phyloP scores from a whole-genome alignment of 2,329 filamentous ascomycete species.

The Taxawa tesnikishii region DNA sequence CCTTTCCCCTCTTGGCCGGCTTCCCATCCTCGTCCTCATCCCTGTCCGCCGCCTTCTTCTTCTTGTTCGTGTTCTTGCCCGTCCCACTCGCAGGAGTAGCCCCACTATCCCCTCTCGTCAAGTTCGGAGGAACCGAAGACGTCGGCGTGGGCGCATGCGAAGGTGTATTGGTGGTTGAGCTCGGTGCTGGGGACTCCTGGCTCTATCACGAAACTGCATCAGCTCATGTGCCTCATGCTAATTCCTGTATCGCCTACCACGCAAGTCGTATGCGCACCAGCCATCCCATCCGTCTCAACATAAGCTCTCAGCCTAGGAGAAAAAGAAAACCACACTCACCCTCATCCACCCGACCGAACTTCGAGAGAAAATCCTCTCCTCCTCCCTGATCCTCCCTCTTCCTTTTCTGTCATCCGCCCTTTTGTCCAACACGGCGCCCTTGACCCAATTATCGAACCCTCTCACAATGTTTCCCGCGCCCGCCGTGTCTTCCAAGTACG shows the following conservation, averaged over 20 bases:
- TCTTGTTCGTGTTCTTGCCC: slow-evolving; percentile 24
- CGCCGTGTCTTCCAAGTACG: slow-evolving; percentile 82
- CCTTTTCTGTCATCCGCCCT: slow-evolving; percentile 51
- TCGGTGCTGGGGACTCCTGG: slow-evolving; percentile 26
- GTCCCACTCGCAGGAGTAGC: slow-evolving; percentile 24
- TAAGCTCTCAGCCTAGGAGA: too few relatives aligned
- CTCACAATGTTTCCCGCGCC: slow-evolving; percentile 87
- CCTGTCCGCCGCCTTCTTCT: slow-evolving; percentile 34
- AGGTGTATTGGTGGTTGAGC: slow-evolving; percentile 25
- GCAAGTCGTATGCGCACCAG: too few relatives aligned
- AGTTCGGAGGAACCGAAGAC: slow-evolving; percentile 30
- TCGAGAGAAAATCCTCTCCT: slow-evolving; percentile 55
- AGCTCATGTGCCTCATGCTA: slow-evolving; percentile 1
- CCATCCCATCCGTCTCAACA: too few relatives aligned
- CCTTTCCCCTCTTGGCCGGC: slow-evolving; percentile 34
- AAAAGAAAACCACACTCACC: slow-evolving; percentile 12
- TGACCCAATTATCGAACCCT: slow-evolving; percentile 97
- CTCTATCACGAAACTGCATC: slow-evolving; percentile 4
- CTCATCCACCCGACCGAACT: slow-evolving; percentile 23
- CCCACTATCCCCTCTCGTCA: slow-evolving; percentile 30
- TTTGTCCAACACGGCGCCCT: slow-evolving; percentile 47
- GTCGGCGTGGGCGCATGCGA: slow-evolving; percentile 37
- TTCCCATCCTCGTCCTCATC: slow-evolving; percentile 35
- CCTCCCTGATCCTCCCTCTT: slow-evolving; percentile 49
- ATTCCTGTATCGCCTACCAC: not conserved